These are phyloP conservation scores for Sequoia sempervirens DNA, from an alignment of 75 land plant genomes.

Conservation along the genomic window DNA sequence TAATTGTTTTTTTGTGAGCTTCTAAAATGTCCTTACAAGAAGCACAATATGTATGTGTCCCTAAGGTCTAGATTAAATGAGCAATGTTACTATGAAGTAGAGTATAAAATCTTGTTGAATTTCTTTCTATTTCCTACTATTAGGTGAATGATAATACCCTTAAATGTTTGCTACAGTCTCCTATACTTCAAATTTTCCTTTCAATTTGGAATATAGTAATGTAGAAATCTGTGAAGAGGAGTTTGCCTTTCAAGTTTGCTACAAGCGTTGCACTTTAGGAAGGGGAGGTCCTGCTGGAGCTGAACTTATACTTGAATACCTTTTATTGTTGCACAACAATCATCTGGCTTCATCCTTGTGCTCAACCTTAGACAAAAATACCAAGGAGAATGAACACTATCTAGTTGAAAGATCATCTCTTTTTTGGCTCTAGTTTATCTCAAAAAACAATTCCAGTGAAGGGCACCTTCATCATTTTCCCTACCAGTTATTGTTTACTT, in stretches of 20 bases:
- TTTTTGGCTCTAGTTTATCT: slow-evolving; percentile 8
- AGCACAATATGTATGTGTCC: background rate
- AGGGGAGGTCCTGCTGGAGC: slow-evolving; percentile 18
- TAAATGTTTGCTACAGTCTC: too few species aligned
- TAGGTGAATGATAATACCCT: too few species aligned
- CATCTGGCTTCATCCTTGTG: slow-evolving; percentile 18
- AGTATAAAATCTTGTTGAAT: background rate
- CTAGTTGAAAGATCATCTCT: slow-evolving; percentile 18
- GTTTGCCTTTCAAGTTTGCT: too few species aligned
- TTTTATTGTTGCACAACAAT: slow-evolving; percentile 42
- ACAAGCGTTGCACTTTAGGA: slow-evolving; percentile 24
- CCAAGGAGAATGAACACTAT: slow-evolving; percentile 11
- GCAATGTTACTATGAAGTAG: background rate
- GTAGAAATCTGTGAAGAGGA: too few species aligned
- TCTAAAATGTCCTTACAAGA: background rate
- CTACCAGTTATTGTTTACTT: slow-evolving; percentile 55
- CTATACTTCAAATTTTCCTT: too few species aligned
- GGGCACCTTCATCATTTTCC: slow-evolving; percentile 4
- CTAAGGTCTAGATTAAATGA: background rate
- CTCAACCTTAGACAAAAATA: slow-evolving; percentile 4
- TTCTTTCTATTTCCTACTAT: too few species aligned
- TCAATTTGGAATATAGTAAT: too few species aligned
- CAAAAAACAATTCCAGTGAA: background rate
- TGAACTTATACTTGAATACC: slow-evolving; percentile 52
- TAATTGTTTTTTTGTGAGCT: background rate